Percentiles rank a stretch among this genome's conserved stretches.
These are phyloP conservation scores for Grifola frondosa DNA, from an alignment of 1,284 basidiomycete species.

Conservation along the genomic window DNA sequence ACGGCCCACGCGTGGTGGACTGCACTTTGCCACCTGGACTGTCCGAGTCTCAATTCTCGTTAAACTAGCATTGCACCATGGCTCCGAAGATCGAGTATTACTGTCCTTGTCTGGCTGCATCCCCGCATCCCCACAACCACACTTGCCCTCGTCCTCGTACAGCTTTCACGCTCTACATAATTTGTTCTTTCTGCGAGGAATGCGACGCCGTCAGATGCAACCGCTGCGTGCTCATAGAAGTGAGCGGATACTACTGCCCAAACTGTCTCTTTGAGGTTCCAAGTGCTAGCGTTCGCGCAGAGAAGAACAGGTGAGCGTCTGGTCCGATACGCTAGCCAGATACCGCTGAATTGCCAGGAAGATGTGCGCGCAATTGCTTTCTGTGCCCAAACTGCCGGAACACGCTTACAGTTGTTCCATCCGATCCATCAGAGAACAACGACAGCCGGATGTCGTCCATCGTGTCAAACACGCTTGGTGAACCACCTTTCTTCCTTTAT, in stretches of 20 bases:
- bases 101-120: slow-evolving; percentile 65
- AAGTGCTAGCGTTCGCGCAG: slow-evolving; percentile 90
- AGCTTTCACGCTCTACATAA: slow-evolving; percentile 82
- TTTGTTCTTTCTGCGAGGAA: slow-evolving; percentile 97
- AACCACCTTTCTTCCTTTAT: slow-evolving; percentile 87
- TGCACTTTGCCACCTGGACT: no score
- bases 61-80: slow-evolving; percentile 21
- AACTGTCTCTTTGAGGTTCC: slow-evolving; percentile 99
- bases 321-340: no score
- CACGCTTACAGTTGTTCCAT: slow-evolving; percentile 83
- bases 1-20: no score
- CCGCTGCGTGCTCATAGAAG: slow-evolving; percentile 88
- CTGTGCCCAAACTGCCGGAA: slow-evolving; percentile 91
- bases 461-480: slow-evolving; percentile 60
- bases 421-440: slow-evolving; percentile 73
- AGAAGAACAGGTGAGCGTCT: slow-evolving; percentile 81
- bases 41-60: no score
- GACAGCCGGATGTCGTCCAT: slow-evolving; percentile 49
- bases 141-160: slow-evolving; percentile 68
- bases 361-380: slow-evolving; percentile 98
- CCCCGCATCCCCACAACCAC: slow-evolving; percentile 72
- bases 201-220: slow-evolving; percentile 95
- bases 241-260: slow-evolving; percentile 96
- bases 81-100: slow-evolving; percentile 63
- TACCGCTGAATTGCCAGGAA: slow-evolving; percentile 33